These are phyloP conservation scores for Sinapis alba DNA, from an alignment of 441 rosid species.

Conservation along the genomic window DNA sequence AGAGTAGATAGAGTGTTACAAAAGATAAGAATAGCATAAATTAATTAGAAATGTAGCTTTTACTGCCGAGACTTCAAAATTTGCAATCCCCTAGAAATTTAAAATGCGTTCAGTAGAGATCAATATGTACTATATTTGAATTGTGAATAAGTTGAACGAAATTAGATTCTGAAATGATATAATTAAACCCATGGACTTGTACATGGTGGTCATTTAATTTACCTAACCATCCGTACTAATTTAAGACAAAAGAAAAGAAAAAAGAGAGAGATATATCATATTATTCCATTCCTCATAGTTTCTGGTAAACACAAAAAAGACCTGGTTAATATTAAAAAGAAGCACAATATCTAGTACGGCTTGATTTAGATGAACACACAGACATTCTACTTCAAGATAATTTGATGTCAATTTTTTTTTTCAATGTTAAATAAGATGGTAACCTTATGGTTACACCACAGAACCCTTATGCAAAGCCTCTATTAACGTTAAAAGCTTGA, in stretches of 20 bases:
- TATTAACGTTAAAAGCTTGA: conserved; percentile 7
- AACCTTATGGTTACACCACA: conserved; percentile 22
- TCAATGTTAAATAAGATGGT: conserved; percentile 15
- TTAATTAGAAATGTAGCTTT: neutral
- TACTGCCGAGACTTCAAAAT: neutral
- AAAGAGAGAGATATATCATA: neutral
- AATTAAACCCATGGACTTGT: neutral
- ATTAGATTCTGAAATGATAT: neutral
- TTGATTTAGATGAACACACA: neutral
- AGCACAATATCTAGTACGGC: neutral
- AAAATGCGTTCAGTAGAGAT: neutral
- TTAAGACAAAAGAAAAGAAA: neutral
- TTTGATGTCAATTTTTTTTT: conserved; percentile 16
- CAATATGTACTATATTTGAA: neutral
- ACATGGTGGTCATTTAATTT: neutral
- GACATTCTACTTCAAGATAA: conserved; percentile 7
- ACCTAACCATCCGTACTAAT: neutral
- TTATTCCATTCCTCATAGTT: neutral
- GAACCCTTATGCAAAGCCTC: conserved; percentile 19
- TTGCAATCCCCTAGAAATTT: neutral
- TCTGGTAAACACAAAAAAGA: conserved; percentile 9
- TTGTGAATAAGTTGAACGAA: neutral
- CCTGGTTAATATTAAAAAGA: neutral
- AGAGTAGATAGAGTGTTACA: too few relatives aligned
- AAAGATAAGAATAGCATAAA: neutral